Conservation (phyloP, 2,329 filamentous ascomycete species). For the Trichoderma lentiforme region DNA sequence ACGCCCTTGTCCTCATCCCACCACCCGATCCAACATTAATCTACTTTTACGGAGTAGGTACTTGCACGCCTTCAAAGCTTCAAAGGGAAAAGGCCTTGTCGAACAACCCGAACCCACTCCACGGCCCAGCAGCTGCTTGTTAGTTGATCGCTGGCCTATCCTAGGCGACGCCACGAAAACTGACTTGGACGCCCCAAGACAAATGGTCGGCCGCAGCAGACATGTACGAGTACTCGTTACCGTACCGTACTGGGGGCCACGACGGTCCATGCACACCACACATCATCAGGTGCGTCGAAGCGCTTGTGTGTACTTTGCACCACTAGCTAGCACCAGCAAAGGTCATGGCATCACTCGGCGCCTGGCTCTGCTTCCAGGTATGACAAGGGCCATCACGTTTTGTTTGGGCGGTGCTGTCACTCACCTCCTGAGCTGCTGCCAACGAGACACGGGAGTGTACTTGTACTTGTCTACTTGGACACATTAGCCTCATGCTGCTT, state of each 20-base stretch:
- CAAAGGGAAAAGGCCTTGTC: not conserved
- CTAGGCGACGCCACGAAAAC: conserved; percentile 9
- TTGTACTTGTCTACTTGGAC: not conserved
- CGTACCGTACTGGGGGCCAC: not conserved
- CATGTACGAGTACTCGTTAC: not conserved
- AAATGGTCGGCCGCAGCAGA: not conserved
- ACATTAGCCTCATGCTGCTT: not conserved
- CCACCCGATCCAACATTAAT: conserved; percentile 10
- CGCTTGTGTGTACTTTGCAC: not conserved
- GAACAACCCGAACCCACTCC: conserved; percentile 2
- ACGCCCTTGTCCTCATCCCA: conserved; percentile 1
- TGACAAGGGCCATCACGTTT: not conserved
- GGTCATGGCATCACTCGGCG: not conserved
- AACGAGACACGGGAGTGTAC: not conserved
- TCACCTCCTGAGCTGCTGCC: conserved; percentile 2
- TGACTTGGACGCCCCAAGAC: not conserved
- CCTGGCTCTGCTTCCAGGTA: not conserved
- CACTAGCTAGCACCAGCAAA: not conserved
- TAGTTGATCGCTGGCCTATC: conserved; percentile 9
- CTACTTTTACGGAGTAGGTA: not conserved
- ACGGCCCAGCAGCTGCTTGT: not conserved
- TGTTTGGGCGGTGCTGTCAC: not conserved
- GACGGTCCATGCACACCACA: conserved; percentile 5
- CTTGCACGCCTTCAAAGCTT: not conserved
- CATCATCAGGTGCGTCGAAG: conserved; percentile 9